phyloP scores from a whole-genome alignment of 345 rosid genomes.

The Sisymbrium altissimum region DNA sequence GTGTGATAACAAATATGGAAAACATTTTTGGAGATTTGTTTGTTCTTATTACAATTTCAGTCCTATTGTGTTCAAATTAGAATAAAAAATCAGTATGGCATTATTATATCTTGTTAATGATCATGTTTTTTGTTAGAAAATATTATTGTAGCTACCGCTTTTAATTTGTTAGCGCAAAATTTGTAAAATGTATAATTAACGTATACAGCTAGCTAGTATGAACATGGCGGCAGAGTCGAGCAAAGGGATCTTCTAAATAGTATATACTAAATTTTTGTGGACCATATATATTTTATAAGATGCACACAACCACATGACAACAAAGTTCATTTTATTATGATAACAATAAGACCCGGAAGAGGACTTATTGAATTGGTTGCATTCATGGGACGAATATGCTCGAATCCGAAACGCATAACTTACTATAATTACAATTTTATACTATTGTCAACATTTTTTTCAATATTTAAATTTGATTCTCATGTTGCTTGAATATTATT shows the following conservation, averaged over 20 bases:
- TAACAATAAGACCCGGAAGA: constrained; percentile 18
- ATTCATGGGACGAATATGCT: constrained; percentile 34
- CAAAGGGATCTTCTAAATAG: constrained; percentile 15
- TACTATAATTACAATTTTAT: background rate
- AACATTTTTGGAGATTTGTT: background rate
- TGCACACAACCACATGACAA: constrained; percentile 25
- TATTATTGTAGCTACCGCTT: background rate
- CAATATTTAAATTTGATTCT: constrained; percentile 2
- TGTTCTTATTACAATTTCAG: background rate
- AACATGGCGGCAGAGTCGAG: constrained; percentile 32
- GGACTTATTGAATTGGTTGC: constrained; percentile 30
- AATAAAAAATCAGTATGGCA: background rate
- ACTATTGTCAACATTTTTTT: constrained; percentile 3
- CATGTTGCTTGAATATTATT: constrained; percentile 17
- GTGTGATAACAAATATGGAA: background rate
- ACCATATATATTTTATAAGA: constrained; percentile 12
- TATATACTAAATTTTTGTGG: constrained; percentile 17
- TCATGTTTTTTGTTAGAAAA: background rate
- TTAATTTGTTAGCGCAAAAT: background rate
- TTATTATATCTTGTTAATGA: background rate
- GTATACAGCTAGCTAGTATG: constrained; percentile 25
- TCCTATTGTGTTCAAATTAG: background rate
- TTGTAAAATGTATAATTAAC: background rate
- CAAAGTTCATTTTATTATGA: background rate
- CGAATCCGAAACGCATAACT: constrained; percentile 18